Percentiles rank a stretch among this genome's conserved stretches.
Evolutionary conservation across 345 rosid species (phyloP).

Genomic region (Durio zibethinus): DNA sequence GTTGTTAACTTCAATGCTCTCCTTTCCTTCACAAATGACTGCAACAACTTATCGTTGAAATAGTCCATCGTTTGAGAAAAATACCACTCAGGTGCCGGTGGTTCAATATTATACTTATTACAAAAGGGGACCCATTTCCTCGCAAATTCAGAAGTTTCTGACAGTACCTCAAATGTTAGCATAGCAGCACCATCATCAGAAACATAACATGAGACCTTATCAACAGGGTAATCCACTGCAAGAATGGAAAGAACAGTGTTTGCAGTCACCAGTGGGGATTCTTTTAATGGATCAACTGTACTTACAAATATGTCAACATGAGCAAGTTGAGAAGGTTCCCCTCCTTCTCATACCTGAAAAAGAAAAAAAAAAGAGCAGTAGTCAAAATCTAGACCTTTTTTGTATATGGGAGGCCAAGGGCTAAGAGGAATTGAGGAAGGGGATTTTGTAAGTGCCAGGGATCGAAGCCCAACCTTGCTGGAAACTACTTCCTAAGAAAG

Average conservation of each 20-base stretch:
- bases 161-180: slow-evolving; percentile 63
- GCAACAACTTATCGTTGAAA: slow-evolving; percentile 45
- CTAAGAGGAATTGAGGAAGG: too few species aligned
- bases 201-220: slow-evolving; percentile 67
- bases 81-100: slow-evolving; percentile 70
- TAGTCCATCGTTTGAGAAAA: slow-evolving; percentile 62
- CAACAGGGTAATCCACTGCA: slow-evolving; percentile 69
- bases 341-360: slow-evolving; percentile 43
- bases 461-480: too few species aligned
- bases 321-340: slow-evolving; percentile 44
- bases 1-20: slow-evolving; percentile 62
- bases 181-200: slow-evolving; percentile 78
- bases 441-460: too few species aligned
- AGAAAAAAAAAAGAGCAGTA: neutral
- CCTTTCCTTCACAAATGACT: slow-evolving; percentile 62
- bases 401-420: too few species aligned
- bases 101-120: slow-evolving; percentile 62
- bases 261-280: slow-evolving; percentile 67
- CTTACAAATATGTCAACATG: slow-evolving; percentile 48
- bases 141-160: slow-evolving; percentile 71
- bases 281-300: slow-evolving; percentile 65
- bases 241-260: slow-evolving; percentile 67
- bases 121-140: slow-evolving; percentile 72
- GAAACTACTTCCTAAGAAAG: too few species aligned
- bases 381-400: too few species aligned